Percentiles rank a stretch among this genome's conserved stretches.
Evolutionary conservation across 148 eudicot species (phyloP).

Genomic region (Camellia sinensis): DNA sequence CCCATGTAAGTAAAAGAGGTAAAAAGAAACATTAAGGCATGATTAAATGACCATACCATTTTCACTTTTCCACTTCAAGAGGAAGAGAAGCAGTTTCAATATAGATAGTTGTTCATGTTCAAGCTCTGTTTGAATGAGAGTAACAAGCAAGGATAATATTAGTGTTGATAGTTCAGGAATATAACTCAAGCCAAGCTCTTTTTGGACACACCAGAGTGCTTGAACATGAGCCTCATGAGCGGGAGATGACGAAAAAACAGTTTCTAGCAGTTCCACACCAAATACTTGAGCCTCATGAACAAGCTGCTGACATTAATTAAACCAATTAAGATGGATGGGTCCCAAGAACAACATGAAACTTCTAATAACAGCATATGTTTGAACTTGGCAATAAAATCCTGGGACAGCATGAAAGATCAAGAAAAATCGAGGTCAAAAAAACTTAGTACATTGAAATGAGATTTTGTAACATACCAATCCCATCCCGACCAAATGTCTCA

Average conservation of each 20-base stretch:
- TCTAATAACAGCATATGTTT: neutral
- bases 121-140: conserved; percentile 54
- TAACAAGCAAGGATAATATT: conserved; percentile 49
- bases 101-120: conserved; percentile 73
- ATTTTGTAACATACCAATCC: conserved; percentile 44
- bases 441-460: neutral
- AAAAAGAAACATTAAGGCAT: neutral
- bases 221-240: conserved; percentile 39
- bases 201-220: conserved; percentile 38
- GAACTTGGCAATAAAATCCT: neutral
- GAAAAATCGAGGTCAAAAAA: neutral
- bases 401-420: conserved; percentile 5
- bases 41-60: conserved; percentile 44
- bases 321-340: conserved; percentile 9
- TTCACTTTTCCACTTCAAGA: conserved; percentile 66
- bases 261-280: conserved; percentile 58
- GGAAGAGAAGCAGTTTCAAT: conserved; percentile 49
- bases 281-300: conserved; percentile 64
- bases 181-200: conserved; percentile 69
- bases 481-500: conserved; percentile 46
- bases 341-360: conserved; percentile 12
- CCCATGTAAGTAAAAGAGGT: neutral
- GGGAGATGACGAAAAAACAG: conserved; percentile 43
- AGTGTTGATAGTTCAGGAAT: conserved; percentile 49
- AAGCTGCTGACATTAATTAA: conserved; percentile 38